Percentiles rank a stretch among this genome's conserved stretches.
Conservation (phyloP, 257 asterid species). For the Dorcoceras hygrometricum region DNA sequence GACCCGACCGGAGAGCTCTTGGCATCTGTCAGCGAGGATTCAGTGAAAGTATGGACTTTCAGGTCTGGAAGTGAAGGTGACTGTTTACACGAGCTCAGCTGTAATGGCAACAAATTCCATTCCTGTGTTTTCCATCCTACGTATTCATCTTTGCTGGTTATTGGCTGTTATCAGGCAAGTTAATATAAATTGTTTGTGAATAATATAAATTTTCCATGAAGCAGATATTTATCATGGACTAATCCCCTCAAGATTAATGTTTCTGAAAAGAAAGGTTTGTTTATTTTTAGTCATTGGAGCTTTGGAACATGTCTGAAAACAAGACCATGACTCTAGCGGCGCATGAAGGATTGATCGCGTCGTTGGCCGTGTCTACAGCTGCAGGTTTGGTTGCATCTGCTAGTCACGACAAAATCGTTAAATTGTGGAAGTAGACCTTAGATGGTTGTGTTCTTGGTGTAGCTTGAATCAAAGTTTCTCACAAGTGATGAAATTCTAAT, state of each 20-base stretch:
- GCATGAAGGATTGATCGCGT: constrained; percentile 75
- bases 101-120: constrained; percentile 79
- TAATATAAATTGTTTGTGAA: neutral
- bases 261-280: neutral
- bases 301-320: constrained; percentile 83
- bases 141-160: constrained; percentile 71
- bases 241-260: neutral
- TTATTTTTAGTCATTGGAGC: constrained; percentile 68
- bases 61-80: constrained; percentile 83
- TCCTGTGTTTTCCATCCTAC: constrained; percentile 95
- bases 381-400: constrained; percentile 91
- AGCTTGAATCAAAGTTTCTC: neutral
- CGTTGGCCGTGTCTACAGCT: constrained; percentile 68
- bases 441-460: neutral
- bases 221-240: neutral
- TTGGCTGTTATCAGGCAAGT: constrained; percentile 96
- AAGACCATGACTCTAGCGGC: constrained; percentile 78
- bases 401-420: constrained; percentile 81
- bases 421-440: constrained; percentile 59
- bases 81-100: constrained; percentile 77
- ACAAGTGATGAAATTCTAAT: neutral
- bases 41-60: constrained; percentile 82
- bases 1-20: constrained; percentile 82
- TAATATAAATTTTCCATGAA: neutral
- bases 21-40: constrained; percentile 92